These are phyloP conservation scores for Oxalis stricta DNA, from an alignment of 441 rosid genomes.

Conservation along the genomic window DNA sequence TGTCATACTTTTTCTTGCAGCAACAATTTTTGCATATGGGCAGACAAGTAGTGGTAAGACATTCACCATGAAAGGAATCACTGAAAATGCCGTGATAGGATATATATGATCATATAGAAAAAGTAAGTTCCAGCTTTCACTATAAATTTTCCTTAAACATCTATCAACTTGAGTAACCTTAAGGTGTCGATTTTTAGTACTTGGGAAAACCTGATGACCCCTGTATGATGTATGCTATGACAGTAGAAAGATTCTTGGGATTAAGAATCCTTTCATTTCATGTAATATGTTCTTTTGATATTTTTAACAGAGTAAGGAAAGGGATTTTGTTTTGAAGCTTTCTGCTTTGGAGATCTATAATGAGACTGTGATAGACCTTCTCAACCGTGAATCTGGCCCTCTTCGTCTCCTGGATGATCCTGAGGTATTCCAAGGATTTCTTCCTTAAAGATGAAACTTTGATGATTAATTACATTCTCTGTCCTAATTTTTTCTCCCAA, in stretches of 20 bases:
- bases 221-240: neutral
- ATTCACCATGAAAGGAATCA: conserved; percentile 77
- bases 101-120: conserved; percentile 54
- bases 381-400: conserved; percentile 65
- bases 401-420: conserved; percentile 93
- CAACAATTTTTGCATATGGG: conserved; percentile 87
- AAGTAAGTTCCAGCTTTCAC: conserved; percentile 24
- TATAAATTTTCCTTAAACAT: neutral
- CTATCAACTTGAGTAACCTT: too few relatives aligned
- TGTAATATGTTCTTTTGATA: neutral
- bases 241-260: neutral
- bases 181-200: neutral
- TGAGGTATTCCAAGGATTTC: conserved; percentile 40
- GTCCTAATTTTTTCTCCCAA: conserved; percentile 3
- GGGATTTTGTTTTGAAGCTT: conserved; percentile 59
- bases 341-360: conserved; percentile 92
- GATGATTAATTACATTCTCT: conserved; percentile 2
- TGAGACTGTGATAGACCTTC: conserved; percentile 71
- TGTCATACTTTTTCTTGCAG: conserved; percentile 24
- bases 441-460: neutral
- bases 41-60: conserved; percentile 95
- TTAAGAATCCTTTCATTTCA: neutral
- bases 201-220: neutral
- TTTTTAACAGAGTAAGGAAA: conserved; percentile 47
- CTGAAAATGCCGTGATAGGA: conserved; percentile 62